Conservation (phyloP, 108 stramenopile species). For the Fistulifera pelliculosa region DNA sequence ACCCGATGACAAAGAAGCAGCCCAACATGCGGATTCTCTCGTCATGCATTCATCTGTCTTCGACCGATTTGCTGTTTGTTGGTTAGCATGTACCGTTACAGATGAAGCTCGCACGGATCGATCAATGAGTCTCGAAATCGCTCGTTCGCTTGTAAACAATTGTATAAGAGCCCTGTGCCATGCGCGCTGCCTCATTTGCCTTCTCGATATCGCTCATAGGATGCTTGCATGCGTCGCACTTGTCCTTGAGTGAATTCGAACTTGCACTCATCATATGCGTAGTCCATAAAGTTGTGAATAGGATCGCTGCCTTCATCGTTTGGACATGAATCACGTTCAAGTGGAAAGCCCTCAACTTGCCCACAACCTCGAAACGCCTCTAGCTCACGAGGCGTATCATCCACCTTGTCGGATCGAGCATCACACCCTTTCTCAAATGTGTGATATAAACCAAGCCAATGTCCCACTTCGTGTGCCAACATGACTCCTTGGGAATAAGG, state of each 20-base stretch:
- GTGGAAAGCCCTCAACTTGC: neutral
- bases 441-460: slow-evolving; percentile 33
- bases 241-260: neutral
- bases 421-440: slow-evolving; percentile 10
- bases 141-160: too few species aligned
- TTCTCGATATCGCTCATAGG: too few species aligned
- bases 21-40: too few species aligned
- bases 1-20: too few species aligned
- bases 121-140: too few species aligned
- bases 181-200: too few species aligned
- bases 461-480: slow-evolving; percentile 34
- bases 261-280: neutral
- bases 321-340: neutral
- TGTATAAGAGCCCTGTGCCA: too few species aligned
- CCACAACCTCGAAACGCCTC: neutral
- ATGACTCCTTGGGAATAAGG: slow-evolving; percentile 1
- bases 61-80: too few species aligned
- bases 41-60: too few species aligned
- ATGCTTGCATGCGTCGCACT: slow-evolving; percentile 1
- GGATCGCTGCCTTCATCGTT: neutral
- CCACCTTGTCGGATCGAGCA: neutral
- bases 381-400: too few species aligned
- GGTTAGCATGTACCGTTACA: too few species aligned
- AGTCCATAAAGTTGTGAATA: neutral
- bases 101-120: too few species aligned